These are phyloP conservation scores for Oligophagozyma castellii DNA, from an alignment of 1,139 yeast species.

Conservation along the genomic window DNA sequence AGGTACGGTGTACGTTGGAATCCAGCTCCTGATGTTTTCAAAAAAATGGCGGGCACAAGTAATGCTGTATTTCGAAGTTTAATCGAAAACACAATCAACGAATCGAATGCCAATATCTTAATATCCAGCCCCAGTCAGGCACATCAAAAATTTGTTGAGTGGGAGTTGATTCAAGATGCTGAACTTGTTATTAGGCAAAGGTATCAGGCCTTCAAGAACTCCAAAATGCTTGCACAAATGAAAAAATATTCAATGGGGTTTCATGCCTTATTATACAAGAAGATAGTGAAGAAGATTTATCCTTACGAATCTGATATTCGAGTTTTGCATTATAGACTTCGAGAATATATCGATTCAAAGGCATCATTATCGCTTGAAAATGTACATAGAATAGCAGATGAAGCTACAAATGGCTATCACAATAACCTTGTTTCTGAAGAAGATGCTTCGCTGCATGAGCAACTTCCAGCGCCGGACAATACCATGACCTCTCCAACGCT, in stretches of 20 bases:
- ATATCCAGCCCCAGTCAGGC: constrained; percentile 11
- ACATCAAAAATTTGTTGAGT: constrained; percentile 44
- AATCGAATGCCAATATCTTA: constrained; percentile 8
- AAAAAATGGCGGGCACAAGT: constrained; percentile 26
- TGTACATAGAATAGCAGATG: no score
- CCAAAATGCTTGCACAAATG: constrained; percentile 14
- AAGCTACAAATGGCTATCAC: no score
- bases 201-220: constrained; percentile 11
- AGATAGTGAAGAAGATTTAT: no score
- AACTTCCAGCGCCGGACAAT: no score
- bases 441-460: no score
- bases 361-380: no score
- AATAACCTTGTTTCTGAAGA: no score
- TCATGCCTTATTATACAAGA: constrained; percentile 14
- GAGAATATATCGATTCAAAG: no score
- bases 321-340: no score
- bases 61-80: constrained; percentile 8
- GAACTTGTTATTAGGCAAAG: constrained; percentile 42
- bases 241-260: constrained; percentile 11
- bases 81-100: constrained; percentile 12
- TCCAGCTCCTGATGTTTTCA: constrained; percentile 54
- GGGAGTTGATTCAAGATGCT: constrained; percentile 59
- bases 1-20: constrained; percentile 87
- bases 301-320: no score
- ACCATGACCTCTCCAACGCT: no score